Evolutionary conservation across 352 stramenopile species (phyloP).

Genomic region (Globisporangium solare): DNA sequence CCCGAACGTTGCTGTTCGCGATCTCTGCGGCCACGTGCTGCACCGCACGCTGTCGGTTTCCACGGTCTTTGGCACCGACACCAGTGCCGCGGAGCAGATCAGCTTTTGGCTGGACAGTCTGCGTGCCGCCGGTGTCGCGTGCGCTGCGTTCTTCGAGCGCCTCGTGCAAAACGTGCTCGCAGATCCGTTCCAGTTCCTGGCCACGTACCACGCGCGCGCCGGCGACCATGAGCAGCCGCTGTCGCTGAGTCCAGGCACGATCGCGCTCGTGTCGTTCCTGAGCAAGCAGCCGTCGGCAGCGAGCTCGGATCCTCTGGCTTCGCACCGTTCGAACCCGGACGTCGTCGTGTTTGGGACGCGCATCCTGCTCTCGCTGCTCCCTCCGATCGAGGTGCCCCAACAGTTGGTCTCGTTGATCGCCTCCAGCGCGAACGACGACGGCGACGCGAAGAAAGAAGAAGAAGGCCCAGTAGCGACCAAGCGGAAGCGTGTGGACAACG

Average conservation of each 20-base stretch:
- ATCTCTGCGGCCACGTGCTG: constrained; percentile 43
- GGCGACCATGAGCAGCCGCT: constrained; percentile 7
- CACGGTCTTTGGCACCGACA: constrained; percentile 48
- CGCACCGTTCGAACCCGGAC: constrained; percentile 20
- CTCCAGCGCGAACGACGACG: constrained; percentile 7
- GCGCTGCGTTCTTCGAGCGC: constrained; percentile 41
- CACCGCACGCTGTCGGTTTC: constrained; percentile 47
- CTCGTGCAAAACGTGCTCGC: constrained; percentile 35
- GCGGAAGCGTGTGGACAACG: constrained; percentile 10
- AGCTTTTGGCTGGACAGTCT: constrained; percentile 64
- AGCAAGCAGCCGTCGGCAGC: constrained; percentile 7
- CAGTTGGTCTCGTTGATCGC: constrained; percentile 37
- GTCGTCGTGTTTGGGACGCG: constrained; percentile 37
- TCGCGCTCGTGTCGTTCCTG: constrained; percentile 50
- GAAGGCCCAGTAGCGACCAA: constrained; percentile 13
- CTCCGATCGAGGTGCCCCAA: constrained; percentile 23
- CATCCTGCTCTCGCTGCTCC: constrained; percentile 36
- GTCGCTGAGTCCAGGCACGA: constrained; percentile 36
- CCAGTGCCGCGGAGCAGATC: constrained; percentile 42
- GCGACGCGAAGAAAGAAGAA: neutral
- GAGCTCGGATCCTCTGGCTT: constrained; percentile 2
- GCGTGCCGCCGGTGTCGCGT: constrained; percentile 24
- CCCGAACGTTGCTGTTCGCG: constrained; percentile 27
- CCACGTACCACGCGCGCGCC: constrained; percentile 19
- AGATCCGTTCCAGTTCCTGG: constrained; percentile 47